Base-by-base conservation (phyloP, 208 protist genomes). In the Trypanosoma conorhini region DNA sequence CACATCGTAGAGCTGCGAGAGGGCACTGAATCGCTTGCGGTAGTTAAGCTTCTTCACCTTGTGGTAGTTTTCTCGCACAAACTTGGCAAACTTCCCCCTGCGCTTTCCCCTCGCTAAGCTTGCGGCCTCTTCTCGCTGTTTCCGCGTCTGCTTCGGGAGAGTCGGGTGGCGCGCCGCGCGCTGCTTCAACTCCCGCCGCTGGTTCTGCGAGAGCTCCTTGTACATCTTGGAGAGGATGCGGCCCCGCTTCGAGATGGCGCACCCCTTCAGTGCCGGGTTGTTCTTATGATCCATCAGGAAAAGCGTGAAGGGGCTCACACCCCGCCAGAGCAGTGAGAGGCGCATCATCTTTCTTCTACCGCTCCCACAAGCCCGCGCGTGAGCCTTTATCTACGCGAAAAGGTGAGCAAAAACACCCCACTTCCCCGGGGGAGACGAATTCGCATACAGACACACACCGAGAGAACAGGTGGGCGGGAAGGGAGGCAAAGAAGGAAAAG, bases 241-340 rank as follows among this genome's bases (percentile, higher is more conserved):
- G 3, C 80, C 91, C 4, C 91, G 83, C 52, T 90, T 80, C 2
- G 62, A 79, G 46, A 94, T 91, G 51, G 85, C 67, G 35, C 85
- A 68, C 21, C 88, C 91, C 55, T 91, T 78, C 51, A 96, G 77
- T 5, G 67, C 74, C 5, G 91, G 85, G 72, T 96, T 93, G 67
- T 79, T 93, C 74, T 89, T 91, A 67, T 96, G 86, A 59, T 96
- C 91, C 85, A 94, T 96, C 67, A 96, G 70, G 54, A 96, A 96
- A 40, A 96, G 69, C 24, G 91, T 85, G 74, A 92, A 96, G 19
- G 88, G 91, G 79, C 91, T 96, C 64, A 96, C 82, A 28, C 77
- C 86, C 24, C 76, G 78, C 15, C 89, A 72, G 22, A 89, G 17
- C 48, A 79, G 77, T 21, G 68, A 76, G 15, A 79, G 67, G 56